Conservation (phyloP, 139 green algal species). For the Nannochloris sp. region DNA sequence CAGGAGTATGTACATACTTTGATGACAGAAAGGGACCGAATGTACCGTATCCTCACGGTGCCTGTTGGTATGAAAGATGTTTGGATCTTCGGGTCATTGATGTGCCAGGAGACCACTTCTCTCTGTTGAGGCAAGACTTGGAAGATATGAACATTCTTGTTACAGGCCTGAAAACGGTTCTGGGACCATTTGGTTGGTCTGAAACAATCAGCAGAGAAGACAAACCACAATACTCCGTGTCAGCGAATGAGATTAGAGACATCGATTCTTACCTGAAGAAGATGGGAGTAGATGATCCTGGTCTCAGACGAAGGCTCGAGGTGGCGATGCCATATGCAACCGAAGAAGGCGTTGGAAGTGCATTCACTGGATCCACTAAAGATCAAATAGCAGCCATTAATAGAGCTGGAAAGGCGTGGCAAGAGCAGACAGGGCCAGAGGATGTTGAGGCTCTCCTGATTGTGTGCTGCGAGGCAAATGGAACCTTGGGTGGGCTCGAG, state of each 20-base stretch:
- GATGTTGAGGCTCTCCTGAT: constrained; percentile 15
- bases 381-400: constrained; percentile 16
- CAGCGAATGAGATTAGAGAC: constrained; percentile 44
- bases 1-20: constrained; percentile 74
- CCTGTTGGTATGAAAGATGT: constrained; percentile 60
- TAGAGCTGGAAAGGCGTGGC: not conserved
- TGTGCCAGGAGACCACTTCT: constrained; percentile 79
- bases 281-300: constrained; percentile 63
- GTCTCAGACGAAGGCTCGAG: constrained; percentile 32
- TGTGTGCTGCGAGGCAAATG: constrained; percentile 31
- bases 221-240: constrained; percentile 16
- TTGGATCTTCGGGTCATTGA: constrained; percentile 55
- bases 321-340: constrained; percentile 21
- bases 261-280: constrained; percentile 65
- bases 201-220: constrained; percentile 21
- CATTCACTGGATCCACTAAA: not conserved
- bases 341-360: constrained; percentile 2
- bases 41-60: constrained; percentile 47
- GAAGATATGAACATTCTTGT: constrained; percentile 51
- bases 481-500: constrained; percentile 27
- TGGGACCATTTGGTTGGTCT: constrained; percentile 43
- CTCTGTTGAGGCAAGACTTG: constrained; percentile 50
- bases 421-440: not conserved
- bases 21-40: constrained; percentile 45
- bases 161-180: constrained; percentile 34